Evolutionary conservation across 306 rosid species (phyloP), one percentile per base, ranked within the genome.

Genomic region (Fragaria nilgerrensis): DNA sequence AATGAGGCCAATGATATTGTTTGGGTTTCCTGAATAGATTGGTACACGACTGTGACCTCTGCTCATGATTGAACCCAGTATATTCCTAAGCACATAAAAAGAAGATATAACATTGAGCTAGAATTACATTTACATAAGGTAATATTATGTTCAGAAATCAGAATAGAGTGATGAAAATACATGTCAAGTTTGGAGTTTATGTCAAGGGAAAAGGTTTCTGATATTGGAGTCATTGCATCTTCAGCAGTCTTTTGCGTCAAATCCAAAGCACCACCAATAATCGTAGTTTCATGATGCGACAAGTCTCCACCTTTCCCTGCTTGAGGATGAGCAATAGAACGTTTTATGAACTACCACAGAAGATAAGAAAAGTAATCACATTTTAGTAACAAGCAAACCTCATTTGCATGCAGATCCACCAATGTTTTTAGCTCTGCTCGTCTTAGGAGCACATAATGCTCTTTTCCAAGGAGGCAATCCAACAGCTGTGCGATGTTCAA

Each of bases 251-350:
- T 93, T 74, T 77, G 82, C 65, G 93, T 88, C 88, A 93, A 82
- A 80, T 91, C 97, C 77, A 93, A 81, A 68, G 97, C 97, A 74
- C 98, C 96, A 44, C 82, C 75, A 72, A 93, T 93, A 67, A 93
- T 89, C 11, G 75, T 79, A 50, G 95, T 88, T 86, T 91, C 98
- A 68, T 86, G 89, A 72, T 75, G 90, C 2, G 96, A 86, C 66
- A 93, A 81, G 15, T 93, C 97, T 85, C 97, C 97, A 44, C 98
- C 98, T 81, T 86, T 93, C 76, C 97, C 95, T 50, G 94, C 96
- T 96, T 93, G 79, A 78, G 75, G 55, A 47, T 68, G 73, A 78
- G 76, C 20, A 41, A 14, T 50, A 37, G 29, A 32, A 10, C 10
- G 10, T 23, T 25, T 43, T 17, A 49, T 41, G 45, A 41, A 41